Evolutionary conservation across 768 basidiomycete genomes (phyloP), one percentile per base, ranked within the genome.

Genomic region (Clitopilus passeckerianus): DNA sequence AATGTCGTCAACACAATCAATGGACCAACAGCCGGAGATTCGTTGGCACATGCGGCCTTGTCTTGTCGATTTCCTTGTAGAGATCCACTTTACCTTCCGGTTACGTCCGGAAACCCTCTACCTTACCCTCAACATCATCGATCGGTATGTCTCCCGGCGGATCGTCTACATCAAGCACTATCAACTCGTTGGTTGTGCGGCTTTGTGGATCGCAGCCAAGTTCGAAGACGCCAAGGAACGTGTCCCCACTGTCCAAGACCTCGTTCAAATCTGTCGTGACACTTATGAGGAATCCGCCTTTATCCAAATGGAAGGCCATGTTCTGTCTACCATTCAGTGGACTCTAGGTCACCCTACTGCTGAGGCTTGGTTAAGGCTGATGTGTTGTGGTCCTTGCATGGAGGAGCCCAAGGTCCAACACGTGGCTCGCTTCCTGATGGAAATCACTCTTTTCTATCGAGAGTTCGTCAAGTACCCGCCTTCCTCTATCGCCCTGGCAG

Each of bases 161-260:
- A 89, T 99, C 63, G 97, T 99, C 61, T 98, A 94, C 77, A 93
- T 93, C 80, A 98, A 96, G 74, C 97, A 99, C 76, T 98, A 99
- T 70, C 97, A 99, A 68, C 90, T 99, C 60, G 96, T 98, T 59
- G 97, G 97, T 18, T 99, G 97, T 69, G 94, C 95, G 22, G 94
- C 97, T 37, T 82, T 99, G 12, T 99, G 97, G 97, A 98, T 98
- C 65, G 97, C 97, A 15, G 91, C 96, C 64, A 99, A 99, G 76
- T 99, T 98, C 66, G 97, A 99, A 75, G 97, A 99, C 69, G 91
- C 95, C 22, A 98, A 99, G 74, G 96, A 98, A 70, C 93, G 95
- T 63, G 94, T 98, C 14, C 97, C 97, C 10, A 92, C 94, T 0
- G 91, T 98, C 6, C 88, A 93, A 69, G 95, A 98, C 63, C 88